phyloP scores from a whole-genome alignment of 352 stramenopile species.

The Phytophthora kernoviae region DNA sequence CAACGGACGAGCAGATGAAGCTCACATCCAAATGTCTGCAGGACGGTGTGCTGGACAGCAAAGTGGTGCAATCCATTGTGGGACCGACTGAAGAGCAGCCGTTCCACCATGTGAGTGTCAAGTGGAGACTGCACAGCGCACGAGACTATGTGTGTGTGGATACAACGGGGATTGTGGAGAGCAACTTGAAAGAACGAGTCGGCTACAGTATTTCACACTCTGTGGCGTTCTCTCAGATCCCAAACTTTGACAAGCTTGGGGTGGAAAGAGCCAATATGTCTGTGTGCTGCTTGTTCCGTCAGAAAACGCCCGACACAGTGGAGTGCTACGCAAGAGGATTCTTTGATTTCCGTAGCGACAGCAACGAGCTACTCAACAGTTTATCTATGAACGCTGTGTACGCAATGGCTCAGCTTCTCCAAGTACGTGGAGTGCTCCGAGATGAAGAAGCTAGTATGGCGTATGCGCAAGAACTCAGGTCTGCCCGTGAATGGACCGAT shows the following conservation, averaged over 20 bases:
- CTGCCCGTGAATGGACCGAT: conserved; percentile 27
- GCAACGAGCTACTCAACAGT: conserved; percentile 48
- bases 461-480: conserved; percentile 39
- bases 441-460: conserved; percentile 74
- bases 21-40: conserved; percentile 45
- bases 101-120: conserved; percentile 63
- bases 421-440: conserved; percentile 47
- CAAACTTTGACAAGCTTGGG: conserved; percentile 64
- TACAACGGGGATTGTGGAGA: conserved; percentile 25
- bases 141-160: conserved; percentile 60
- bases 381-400: conserved; percentile 39
- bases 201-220: conserved; percentile 45
- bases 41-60: conserved; percentile 51
- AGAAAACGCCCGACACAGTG: conserved; percentile 40
- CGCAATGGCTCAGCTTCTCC: conserved; percentile 46
- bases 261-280: conserved; percentile 64
- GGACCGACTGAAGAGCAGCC: conserved; percentile 42
- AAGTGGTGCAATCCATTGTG: conserved; percentile 58
- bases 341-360: conserved; percentile 46
- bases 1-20: conserved; percentile 54
- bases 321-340: conserved; percentile 56
- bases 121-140: conserved; percentile 56
- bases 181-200: conserved; percentile 22
- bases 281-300: conserved; percentile 52
- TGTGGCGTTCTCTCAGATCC: conserved; percentile 38